phyloP scores from a whole-genome alignment of 139 green algal species.

The Pseudopediastrum boryanum region DNA sequence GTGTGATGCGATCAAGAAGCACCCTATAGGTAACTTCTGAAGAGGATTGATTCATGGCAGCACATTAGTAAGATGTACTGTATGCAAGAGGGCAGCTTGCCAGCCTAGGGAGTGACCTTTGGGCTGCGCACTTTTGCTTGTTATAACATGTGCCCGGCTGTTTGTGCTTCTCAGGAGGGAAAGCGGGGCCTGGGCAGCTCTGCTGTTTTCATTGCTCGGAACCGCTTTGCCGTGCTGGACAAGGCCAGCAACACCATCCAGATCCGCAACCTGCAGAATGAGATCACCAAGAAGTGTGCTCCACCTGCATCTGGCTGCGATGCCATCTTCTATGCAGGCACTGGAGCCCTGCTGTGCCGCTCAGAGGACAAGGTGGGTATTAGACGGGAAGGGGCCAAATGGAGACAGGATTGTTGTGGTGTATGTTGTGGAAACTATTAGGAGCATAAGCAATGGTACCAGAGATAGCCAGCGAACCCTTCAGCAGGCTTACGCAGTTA shows the following conservation, averaged over 20 bases:
- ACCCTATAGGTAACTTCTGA: no score
- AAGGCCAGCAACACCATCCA: slow-evolving; percentile 80
- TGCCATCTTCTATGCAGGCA: slow-evolving; percentile 97
- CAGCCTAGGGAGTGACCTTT: no score
- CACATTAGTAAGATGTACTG: no score
- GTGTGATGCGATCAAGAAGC: no score
- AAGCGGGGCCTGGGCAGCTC: slow-evolving; percentile 81
- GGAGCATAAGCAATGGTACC: no score
- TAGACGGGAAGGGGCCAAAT: background rate
- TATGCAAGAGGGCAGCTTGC: no score
- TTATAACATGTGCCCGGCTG: background rate
- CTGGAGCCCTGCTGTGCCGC: slow-evolving; percentile 91
- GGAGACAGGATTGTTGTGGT: background rate
- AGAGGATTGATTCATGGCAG: no score
- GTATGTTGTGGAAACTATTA: no score
- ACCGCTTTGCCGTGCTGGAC: slow-evolving; percentile 98
- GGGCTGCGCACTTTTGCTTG: background rate
- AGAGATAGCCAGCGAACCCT: no score
- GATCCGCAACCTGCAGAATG: slow-evolving; percentile 97
- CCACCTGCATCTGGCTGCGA: slow-evolving; percentile 82
- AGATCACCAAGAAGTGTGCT: slow-evolving; percentile 97
- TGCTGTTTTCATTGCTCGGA: slow-evolving; percentile 98
- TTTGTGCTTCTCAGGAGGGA: slow-evolving; percentile 66
- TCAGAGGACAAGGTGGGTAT: slow-evolving; percentile 92
- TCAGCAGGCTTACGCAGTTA: no score